Evolutionary conservation across 768 basidiomycete species (phyloP).

Genomic region (Lyophyllum semitale): DNA sequence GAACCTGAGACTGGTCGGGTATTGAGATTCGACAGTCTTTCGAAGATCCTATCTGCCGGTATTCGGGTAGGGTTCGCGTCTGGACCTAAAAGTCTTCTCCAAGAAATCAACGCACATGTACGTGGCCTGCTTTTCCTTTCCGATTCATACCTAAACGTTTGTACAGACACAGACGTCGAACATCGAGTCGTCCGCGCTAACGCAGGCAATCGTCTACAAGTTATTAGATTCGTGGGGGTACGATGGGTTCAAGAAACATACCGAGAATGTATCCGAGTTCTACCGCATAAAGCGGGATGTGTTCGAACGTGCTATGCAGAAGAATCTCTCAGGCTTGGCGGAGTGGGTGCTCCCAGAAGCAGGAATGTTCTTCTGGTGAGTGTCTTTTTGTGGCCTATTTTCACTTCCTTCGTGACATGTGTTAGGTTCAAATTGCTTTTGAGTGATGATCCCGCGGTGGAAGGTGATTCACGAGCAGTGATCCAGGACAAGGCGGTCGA

Average conservation of each 20-base stretch:
- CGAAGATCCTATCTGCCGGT: too few relatives aligned
- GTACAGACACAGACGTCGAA: constrained; percentile 44
- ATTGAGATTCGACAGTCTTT: too few relatives aligned
- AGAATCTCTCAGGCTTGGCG: constrained; percentile 75
- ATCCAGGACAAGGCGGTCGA: too few relatives aligned
- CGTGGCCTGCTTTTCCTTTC: constrained; percentile 22
- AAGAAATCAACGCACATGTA: constrained; percentile 69
- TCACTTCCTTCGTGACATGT: neutral
- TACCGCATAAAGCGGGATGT: constrained; percentile 68
- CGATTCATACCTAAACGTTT: neutral
- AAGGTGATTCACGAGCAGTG: too few relatives aligned
- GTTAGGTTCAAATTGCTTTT: constrained; percentile 68
- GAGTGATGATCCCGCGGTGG: constrained; percentile 23
- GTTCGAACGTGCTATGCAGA: constrained; percentile 68
- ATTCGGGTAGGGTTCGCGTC: constrained; percentile 78
- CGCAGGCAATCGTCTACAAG: constrained; percentile 57
- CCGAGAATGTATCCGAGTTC: constrained; percentile 62
- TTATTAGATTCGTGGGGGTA: constrained; percentile 71
- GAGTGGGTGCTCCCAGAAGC: too few relatives aligned
- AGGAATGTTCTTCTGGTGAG: too few relatives aligned
- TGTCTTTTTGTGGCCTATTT: too few relatives aligned
- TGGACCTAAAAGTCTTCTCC: constrained; percentile 64
- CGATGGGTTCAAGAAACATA: too few relatives aligned
- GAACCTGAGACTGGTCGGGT: constrained; percentile 61
- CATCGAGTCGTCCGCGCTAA: constrained; percentile 58